phyloP scores from a whole-genome alignment of 306 rosid species.

The Fagus crenata region DNA sequence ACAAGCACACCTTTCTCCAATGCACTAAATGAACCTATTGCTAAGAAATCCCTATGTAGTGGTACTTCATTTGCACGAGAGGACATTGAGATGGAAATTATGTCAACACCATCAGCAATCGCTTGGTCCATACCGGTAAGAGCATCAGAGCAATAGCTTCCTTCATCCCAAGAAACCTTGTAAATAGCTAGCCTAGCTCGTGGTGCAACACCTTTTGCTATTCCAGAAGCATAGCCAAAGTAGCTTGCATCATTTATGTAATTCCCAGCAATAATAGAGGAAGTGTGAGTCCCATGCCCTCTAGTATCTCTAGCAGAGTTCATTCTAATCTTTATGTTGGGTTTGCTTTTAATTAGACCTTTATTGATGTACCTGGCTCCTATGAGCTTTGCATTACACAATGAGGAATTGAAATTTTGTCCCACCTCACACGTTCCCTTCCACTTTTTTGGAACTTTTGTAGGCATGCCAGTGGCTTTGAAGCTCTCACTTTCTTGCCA shows the following conservation, averaged over 20 bases:
- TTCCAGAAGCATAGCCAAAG: conserved; percentile 39
- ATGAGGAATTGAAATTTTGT: conserved; percentile 38
- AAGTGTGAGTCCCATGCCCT: conserved; percentile 43
- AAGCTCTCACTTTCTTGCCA: conserved; percentile 53
- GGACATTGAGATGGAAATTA: conserved; percentile 31
- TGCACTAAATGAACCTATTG: conserved; percentile 38
- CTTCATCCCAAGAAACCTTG: conserved; percentile 40
- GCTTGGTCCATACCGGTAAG: conserved; percentile 37
- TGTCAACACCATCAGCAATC: conserved; percentile 38
- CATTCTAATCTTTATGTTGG: conserved; percentile 27
- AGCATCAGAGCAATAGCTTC: conserved; percentile 38
- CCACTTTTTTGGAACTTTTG: conserved; percentile 36
- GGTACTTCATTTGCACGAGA: conserved; percentile 19
- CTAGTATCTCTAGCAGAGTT: conserved; percentile 43
- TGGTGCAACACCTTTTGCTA: conserved; percentile 42
- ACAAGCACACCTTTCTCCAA: conserved; percentile 39
- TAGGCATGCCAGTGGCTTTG: conserved; percentile 33
- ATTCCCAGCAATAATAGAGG: conserved; percentile 42
- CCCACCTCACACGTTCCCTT: conserved; percentile 45
- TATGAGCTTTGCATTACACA: conserved; percentile 38
- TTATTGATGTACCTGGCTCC: conserved; percentile 45
- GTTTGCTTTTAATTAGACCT: conserved; percentile 32
- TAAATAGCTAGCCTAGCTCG: conserved; percentile 35
- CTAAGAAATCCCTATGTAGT: conserved; percentile 27
- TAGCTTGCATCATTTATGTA: conserved; percentile 28